Percentiles rank a stretch among this genome's conserved stretches.
Evolutionary conservation across 352 stramenopile species (phyloP).

Genomic region (Globisporangium barbulae): DNA sequence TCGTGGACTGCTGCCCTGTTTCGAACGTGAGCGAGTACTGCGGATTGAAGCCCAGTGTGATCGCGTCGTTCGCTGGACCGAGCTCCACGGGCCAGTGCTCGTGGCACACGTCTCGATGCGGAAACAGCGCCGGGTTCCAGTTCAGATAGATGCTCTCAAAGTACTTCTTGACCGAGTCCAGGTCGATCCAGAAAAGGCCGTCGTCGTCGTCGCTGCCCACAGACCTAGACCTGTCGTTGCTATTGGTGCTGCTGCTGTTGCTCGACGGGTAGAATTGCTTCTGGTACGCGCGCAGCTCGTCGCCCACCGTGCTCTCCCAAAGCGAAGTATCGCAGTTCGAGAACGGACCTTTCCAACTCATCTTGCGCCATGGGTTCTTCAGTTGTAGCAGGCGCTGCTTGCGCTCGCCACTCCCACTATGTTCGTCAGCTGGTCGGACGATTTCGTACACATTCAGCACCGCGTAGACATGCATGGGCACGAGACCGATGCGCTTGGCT

Average conservation of each 20-base stretch:
- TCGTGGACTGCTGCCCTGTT: constrained; percentile 15
- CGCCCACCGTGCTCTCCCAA: constrained; percentile 53
- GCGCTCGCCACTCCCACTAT: constrained; percentile 6
- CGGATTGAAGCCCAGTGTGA: constrained; percentile 92
- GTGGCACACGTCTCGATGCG: constrained; percentile 73
- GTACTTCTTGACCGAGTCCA: constrained; percentile 89
- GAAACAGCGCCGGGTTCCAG: constrained; percentile 94
- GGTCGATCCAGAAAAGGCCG: constrained; percentile 96
- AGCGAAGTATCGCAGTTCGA: constrained; percentile 52
- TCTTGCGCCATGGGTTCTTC: constrained; percentile 95
- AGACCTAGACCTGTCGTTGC: constrained; percentile 3
- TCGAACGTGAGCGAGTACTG: constrained; percentile 89
- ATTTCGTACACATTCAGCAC: constrained; percentile 92
- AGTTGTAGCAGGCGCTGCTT: constrained; percentile 88
- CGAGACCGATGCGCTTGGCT: constrained; percentile 87
- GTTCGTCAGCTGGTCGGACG: constrained; percentile 12
- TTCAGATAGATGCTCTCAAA: constrained; percentile 95
- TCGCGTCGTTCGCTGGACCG: constrained; percentile 87
- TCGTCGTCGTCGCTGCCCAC: constrained; percentile 61
- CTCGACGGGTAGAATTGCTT: constrained; percentile 40
- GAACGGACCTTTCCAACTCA: constrained; percentile 86
- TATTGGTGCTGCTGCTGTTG: constrained; percentile 3
- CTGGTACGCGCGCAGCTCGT: constrained; percentile 58
- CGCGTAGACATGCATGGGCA: constrained; percentile 96
- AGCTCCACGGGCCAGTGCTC: constrained; percentile 80